Evolutionary conservation across 345 rosid genomes (phyloP), one percentile per base, ranked within the genome.

Genomic region (Populus euphratica): DNA sequence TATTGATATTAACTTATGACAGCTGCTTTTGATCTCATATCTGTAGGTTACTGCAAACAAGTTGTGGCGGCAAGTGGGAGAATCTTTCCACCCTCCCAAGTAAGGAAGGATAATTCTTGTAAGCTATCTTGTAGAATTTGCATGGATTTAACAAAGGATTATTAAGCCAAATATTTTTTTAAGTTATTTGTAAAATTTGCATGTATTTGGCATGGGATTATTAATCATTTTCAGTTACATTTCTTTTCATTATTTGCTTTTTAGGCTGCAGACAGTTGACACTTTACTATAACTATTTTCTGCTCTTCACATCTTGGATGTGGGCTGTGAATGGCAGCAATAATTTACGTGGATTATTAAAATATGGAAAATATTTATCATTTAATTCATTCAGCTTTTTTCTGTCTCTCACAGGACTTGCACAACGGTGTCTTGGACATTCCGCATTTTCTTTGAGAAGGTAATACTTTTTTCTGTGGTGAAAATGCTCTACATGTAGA

Each of bases 21-120:
- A 31, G 35, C 74, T 73, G 47, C 68, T 73, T 82, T 77, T 65
- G 56, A 23, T 64, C 39, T 35, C 81, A 50, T 78, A 59, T 81
- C 27, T 87, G 78, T 79, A 94, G 98, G 98, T 92, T 83, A 94
- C 98, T 52, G 75, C 88, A 69, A 78, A 87, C 35, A 92, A 91
- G 82, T 85, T 87, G 70, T 92, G 98, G 98, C 88, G 96, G 82
- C 93, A 90, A 84, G 92, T 94, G 44, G 98, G 98, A 81, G 97
- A 93, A 83, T 89, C 97, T 69, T 93, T 93, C 85, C 85, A 92
- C 75, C 98, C 98, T 54, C 98, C 97, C 27, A 93, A 93, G 98
- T 94, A 89, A 83, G 92, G 79, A 67, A 64, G 39, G 54, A 56
- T 13, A 50, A 31, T 21, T 43, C 73, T 50, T 52, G 69, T 67